Percentiles rank a stretch among this genome's conserved stretches.
phyloP scores from a whole-genome alignment of 2,329 filamentous ascomycete species.

The Fonsecaea erecta region DNA sequence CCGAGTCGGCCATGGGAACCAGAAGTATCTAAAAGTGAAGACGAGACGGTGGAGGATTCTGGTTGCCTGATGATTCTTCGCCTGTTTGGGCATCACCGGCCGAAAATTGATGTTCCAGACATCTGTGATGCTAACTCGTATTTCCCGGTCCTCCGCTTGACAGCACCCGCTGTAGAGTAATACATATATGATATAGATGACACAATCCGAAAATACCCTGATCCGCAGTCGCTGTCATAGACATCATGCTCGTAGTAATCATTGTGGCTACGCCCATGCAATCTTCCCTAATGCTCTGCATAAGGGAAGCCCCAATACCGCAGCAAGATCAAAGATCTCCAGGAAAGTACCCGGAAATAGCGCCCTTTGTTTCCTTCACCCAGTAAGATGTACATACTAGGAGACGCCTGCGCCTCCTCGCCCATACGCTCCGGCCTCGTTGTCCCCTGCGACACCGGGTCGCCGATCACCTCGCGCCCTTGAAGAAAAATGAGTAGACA shows the following conservation, averaged over 20 bases:
- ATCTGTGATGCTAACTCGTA: slow-evolving; percentile 2
- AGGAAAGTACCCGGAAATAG: slow-evolving; percentile 22
- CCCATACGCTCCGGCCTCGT: slow-evolving; percentile 8
- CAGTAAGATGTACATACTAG: slow-evolving; percentile 16
- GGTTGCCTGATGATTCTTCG: slow-evolving; percentile 21
- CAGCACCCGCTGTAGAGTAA: slow-evolving; percentile 9
- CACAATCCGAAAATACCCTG: slow-evolving; percentile 8
- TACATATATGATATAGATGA: slow-evolving; percentile 17
- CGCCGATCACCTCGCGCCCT: not conserved
- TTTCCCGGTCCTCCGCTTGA: slow-evolving; percentile 1
- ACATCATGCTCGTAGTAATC: slow-evolving; percentile 16
- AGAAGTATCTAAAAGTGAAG: slow-evolving; percentile 15
- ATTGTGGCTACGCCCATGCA: slow-evolving; percentile 14
- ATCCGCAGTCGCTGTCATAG: slow-evolving; percentile 2
- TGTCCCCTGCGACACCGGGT: not conserved
- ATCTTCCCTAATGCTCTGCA: slow-evolving; percentile 14
- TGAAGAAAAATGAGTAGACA: slow-evolving; percentile 1
- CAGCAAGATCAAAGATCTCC: slow-evolving; percentile 7
- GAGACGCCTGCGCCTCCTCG: slow-evolving; percentile 18
- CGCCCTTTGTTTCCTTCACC: not conserved
- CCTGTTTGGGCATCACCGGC: slow-evolving; percentile 18
- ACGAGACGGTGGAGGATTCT: not conserved
- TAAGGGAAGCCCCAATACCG: slow-evolving; percentile 5
- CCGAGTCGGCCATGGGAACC: not conserved
- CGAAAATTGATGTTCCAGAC: slow-evolving; percentile 6